Conservation (phyloP, 2,329 filamentous ascomycete genomes). For the Tolypocladium inflatum region DNA sequence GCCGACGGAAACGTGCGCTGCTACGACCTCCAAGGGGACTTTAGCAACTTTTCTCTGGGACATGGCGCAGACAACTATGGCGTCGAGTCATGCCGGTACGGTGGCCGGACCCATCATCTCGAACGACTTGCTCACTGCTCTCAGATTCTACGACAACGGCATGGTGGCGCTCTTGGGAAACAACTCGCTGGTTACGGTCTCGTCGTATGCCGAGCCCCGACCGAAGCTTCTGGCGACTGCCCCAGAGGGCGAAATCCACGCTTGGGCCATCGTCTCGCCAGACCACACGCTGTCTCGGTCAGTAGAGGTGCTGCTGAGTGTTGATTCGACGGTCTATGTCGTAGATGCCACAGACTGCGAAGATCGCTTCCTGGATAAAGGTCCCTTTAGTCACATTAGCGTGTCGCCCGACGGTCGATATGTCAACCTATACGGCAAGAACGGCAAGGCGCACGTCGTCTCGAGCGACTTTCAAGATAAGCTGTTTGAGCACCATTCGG, state of each 20-base stretch:
- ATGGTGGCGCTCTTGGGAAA: conserved; percentile 87
- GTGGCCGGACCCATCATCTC: background rate
- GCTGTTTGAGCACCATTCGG: conserved; percentile 83
- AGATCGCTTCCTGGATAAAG: conserved; percentile 82
- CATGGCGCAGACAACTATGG: conserved; percentile 82
- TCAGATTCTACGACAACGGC: conserved; percentile 74
- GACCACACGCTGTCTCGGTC: conserved; percentile 83
- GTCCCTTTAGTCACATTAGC: conserved; percentile 82
- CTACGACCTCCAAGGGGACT: conserved; percentile 90
- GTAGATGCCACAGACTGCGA: conserved; percentile 85
- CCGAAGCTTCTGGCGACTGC: conserved; percentile 71
- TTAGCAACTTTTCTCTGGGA: conserved; percentile 86
- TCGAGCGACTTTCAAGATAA: conserved; percentile 92
- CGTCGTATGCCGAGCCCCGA: conserved; percentile 81
- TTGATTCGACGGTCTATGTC: conserved; percentile 74
- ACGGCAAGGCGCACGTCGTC: conserved; percentile 84
- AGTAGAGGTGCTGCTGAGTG: conserved; percentile 83
- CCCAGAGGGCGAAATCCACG: conserved; percentile 70
- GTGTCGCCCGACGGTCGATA: conserved; percentile 88
- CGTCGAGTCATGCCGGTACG: conserved; percentile 66
- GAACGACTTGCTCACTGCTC: background rate
- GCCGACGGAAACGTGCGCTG: conserved; percentile 85
- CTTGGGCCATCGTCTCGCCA: conserved; percentile 85
- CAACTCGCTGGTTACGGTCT: conserved; percentile 79
- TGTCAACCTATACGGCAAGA: conserved; percentile 76